Percentiles rank a stretch among this genome's conserved stretches.
phyloP scores from a whole-genome alignment of 1,284 basidiomycete genomes.

The Malassezia caprae region DNA sequence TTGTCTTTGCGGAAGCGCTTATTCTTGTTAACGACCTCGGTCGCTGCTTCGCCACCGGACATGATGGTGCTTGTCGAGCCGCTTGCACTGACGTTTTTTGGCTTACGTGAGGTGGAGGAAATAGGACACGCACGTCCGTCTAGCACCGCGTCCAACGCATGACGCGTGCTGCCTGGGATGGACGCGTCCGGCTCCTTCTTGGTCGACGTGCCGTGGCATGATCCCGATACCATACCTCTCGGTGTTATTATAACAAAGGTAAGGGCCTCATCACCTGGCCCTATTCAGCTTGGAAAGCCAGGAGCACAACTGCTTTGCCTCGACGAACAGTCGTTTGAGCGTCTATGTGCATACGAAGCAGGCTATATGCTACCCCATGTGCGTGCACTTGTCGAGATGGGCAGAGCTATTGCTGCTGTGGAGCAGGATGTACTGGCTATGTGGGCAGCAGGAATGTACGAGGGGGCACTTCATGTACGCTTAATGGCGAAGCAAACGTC shows the following conservation, averaged over 20 bases:
- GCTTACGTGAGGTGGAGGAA: constrained; percentile 5
- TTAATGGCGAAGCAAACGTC: background rate
- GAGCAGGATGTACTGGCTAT: constrained; percentile 11
- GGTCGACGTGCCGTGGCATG: background rate
- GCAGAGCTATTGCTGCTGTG: background rate
- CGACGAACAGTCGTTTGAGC: background rate
- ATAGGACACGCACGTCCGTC: background rate
- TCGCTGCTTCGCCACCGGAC: constrained; percentile 3
- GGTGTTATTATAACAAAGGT: background rate
- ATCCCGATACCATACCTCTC: background rate
- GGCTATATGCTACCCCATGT: background rate
- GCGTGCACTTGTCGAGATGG: background rate
- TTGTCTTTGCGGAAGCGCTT: constrained; percentile 46
- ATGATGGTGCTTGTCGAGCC: background rate
- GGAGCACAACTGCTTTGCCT: background rate
- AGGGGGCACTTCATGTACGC: constrained; percentile 1
- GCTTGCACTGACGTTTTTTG: background rate
- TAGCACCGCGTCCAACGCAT: background rate
- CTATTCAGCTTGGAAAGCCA: background rate
- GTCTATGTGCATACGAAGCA: background rate
- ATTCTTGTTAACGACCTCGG: constrained; percentile 32
- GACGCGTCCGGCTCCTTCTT: background rate
- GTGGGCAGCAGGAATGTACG: constrained; percentile 13
- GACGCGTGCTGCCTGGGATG: background rate
- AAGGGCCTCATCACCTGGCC: background rate